Conservation (phyloP, 148 eudicot species). For the Chenopodium album region DNA sequence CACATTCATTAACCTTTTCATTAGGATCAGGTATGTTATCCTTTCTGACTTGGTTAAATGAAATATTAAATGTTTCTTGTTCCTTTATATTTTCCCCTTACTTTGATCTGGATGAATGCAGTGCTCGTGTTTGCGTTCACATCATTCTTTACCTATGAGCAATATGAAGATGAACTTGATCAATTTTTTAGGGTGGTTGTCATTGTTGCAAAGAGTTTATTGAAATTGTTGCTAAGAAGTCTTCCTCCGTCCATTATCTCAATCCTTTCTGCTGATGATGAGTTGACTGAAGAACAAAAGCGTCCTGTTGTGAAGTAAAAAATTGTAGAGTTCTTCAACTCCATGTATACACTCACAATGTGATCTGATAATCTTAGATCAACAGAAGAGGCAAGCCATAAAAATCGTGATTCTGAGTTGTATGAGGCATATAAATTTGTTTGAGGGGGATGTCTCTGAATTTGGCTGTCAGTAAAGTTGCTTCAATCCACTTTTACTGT, state of each 20-base stretch:
- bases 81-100: not conserved
- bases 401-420: not conserved
- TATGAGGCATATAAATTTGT: not conserved
- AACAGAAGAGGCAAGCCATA: constrained; percentile 7
- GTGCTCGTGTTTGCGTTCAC: constrained; percentile 66
- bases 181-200: constrained; percentile 11
- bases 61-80: not conserved
- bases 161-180: constrained; percentile 65
- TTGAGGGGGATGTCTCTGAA: constrained; percentile 3
- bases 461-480: not conserved
- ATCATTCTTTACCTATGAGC: constrained; percentile 74
- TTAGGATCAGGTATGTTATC: constrained; percentile 61
- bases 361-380: constrained; percentile 13
- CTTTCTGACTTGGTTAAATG: not conserved
- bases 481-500: not conserved
- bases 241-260: constrained; percentile 29
- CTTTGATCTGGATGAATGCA: constrained; percentile 35
- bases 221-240: constrained; percentile 27
- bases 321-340: not conserved
- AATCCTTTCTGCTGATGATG: constrained; percentile 22
- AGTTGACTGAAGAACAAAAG: constrained; percentile 10
- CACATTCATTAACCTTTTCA: constrained; percentile 43
- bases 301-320: constrained; percentile 11
- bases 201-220: constrained; percentile 21
- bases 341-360: not conserved